Percentiles rank a stretch among this genome's conserved stretches.
Conservation (phyloP, 139 green algal species). For the Eudorina sp. region DNA sequence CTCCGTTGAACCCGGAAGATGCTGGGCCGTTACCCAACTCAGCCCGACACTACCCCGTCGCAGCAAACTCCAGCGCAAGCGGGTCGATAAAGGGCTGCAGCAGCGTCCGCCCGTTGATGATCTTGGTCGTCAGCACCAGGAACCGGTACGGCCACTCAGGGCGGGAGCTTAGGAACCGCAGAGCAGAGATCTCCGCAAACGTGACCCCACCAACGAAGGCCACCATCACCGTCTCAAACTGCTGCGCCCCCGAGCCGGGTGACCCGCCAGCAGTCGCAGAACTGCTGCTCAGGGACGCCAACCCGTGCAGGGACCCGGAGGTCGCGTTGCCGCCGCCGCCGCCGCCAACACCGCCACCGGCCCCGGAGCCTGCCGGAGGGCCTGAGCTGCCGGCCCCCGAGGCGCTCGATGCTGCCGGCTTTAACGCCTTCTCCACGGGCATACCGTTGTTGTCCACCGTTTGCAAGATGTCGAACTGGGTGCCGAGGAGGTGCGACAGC, state of each 20-base stretch:
- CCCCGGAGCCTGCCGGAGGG: neutral
- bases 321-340: neutral
- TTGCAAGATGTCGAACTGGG: conserved; percentile 85
- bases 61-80: neutral
- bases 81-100: conserved; percentile 69
- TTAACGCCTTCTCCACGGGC: conserved; percentile 20
- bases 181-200: conserved; percentile 88
- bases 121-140: conserved; percentile 84
- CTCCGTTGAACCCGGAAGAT: too few species aligned
- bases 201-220: conserved; percentile 93
- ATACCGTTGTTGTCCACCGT: conserved; percentile 58
- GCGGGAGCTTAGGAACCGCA: conserved; percentile 81
- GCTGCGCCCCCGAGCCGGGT: neutral
- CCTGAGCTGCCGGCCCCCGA: neutral
- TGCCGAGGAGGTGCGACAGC: conserved; percentile 79
- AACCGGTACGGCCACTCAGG: conserved; percentile 76
- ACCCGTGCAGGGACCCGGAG: neutral
- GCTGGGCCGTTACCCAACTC: too few species aligned
- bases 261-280: too few species aligned
- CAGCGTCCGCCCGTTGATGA: conserved; percentile 85
- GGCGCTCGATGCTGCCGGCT: neutral
- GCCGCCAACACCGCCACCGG: neutral
- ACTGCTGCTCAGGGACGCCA: neutral
- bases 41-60: neutral
- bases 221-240: conserved; percentile 76